Evolutionary conservation across 495 filamentous ascomycete genomes (phyloP).

Genomic region (Aspergillus ostianus): DNA sequence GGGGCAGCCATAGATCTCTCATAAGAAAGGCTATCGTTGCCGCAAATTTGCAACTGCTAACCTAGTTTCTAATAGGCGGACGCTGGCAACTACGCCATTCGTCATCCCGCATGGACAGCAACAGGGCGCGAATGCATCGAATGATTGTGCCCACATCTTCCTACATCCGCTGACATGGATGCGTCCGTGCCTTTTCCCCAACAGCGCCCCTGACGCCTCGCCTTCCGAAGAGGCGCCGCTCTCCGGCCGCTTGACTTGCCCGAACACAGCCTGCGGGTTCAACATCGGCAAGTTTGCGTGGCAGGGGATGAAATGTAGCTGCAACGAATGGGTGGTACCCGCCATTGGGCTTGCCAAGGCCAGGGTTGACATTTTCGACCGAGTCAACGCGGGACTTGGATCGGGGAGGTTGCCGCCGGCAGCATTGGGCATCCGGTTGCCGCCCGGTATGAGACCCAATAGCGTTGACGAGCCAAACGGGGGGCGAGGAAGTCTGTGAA

Average conservation of each 20-base stretch:
- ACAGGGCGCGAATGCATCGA: constrained; percentile 20
- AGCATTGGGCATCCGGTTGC: constrained; percentile 39
- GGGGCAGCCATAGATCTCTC: neutral
- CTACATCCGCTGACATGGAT: constrained; percentile 93
- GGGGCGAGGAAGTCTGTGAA: constrained; percentile 37
- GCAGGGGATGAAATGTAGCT: constrained; percentile 93
- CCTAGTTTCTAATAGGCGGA: constrained; percentile 43
- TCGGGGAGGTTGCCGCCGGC: constrained; percentile 23
- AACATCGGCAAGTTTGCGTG: constrained; percentile 92
- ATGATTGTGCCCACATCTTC: constrained; percentile 78
- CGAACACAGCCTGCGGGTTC: constrained; percentile 67
- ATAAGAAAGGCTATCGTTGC: neutral
- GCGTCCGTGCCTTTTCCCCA: constrained; percentile 64
- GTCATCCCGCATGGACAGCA: constrained; percentile 53
- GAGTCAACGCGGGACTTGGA: constrained; percentile 21
- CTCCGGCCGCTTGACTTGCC: constrained; percentile 80
- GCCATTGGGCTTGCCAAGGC: constrained; percentile 80
- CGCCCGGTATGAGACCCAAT: constrained; percentile 40
- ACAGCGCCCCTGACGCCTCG: constrained; percentile 10
- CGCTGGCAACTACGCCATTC: constrained; percentile 62
- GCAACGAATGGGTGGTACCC: constrained; percentile 86
- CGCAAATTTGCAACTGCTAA: neutral
- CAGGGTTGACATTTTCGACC: constrained; percentile 64
- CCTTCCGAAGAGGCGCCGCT: constrained; percentile 59
- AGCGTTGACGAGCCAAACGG: constrained; percentile 15